A percentile compares a stretch with the other conserved stretches of the same genome.
These are phyloP conservation scores for Barnettozyma pratensis DNA, from an alignment of 805 yeast species.

Conservation along the genomic window DNA sequence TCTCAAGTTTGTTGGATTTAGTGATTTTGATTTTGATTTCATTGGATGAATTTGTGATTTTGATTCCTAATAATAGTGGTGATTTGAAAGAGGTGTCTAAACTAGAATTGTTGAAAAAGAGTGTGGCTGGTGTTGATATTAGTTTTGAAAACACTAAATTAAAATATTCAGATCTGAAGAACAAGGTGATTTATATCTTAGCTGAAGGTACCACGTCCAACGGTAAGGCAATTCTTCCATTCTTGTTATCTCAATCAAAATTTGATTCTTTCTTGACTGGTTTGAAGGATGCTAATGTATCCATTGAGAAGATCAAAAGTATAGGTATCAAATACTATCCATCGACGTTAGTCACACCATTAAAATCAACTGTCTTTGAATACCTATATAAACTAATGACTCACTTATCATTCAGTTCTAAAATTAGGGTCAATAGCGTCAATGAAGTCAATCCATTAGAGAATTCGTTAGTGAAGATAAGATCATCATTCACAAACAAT, in stretches of 20 bases:
- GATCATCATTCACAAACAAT: slow-evolving; percentile 32
- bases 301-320: slow-evolving; percentile 16
- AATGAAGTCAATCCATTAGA: slow-evolving; percentile 20
- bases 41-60: slow-evolving; percentile 23
- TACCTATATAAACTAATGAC: slow-evolving; percentile 21
- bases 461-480: slow-evolving; percentile 23
- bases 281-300: background rate
- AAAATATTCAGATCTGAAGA: slow-evolving; percentile 22
- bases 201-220: slow-evolving; percentile 86
- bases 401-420: slow-evolving; percentile 19
- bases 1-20: slow-evolving; percentile 42
- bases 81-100: slow-evolving; percentile 24
- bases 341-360: slow-evolving; percentile 29
- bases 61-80: slow-evolving; percentile 33
- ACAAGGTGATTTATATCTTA: slow-evolving; percentile 50
- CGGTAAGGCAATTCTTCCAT: slow-evolving; percentile 68
- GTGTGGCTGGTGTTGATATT: slow-evolving; percentile 14
- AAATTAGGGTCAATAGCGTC: slow-evolving; percentile 21
- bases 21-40: slow-evolving; percentile 30
- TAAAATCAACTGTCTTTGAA: slow-evolving; percentile 12
- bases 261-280: slow-evolving; percentile 17
- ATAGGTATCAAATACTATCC: slow-evolving; percentile 27
- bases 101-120: slow-evolving; percentile 27
- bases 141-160: slow-evolving; percentile 7
- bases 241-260: slow-evolving; percentile 29